Evolutionary conservation across 345 rosid species (phyloP), one percentile per base, ranked within the genome.

Genomic region (Limnanthes douglasii): DNA sequence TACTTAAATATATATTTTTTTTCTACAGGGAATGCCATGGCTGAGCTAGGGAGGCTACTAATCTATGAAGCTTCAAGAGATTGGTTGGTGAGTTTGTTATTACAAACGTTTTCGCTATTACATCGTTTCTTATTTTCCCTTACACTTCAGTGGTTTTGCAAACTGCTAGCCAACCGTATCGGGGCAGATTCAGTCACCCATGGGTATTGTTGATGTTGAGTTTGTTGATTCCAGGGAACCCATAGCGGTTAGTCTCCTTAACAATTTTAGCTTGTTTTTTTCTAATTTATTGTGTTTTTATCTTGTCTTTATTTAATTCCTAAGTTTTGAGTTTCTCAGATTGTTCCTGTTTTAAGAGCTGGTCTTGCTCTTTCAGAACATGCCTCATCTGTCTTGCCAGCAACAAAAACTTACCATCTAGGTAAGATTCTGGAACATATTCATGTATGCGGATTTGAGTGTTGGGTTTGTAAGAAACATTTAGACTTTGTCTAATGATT

Each of bases 221-320:
- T 83, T 88, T 59, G 55, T 88, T 40, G 90, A 88, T 62, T 93
- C 95, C n/a, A 71, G 86, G 46, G 81, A 78, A 57, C 95, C 95
- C 23, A 72, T 79, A 11, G 83, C 68, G 83, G 90, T 83, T 46
- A 39, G 84, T 65, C 16, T 28, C 41, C 38, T 11, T 5, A 1
- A 40, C 11, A 21, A 37, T 47, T 31, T 31, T 1, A 11, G 29
- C 0, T 11, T 37, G 18, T 21, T 12, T 31, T 57, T 24, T 41
- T 31, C 13, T 29, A 21, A 8, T 18, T 11, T 6, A 12, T 7
- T 11, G 18, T 31, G 8, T 17, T 51, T 42, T 31, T 34, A 8
- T 5, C 13, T 16, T 16, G 29, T 37, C n/a, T 8, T 24, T 8
- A 28, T 7, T 32, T 37, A 30, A 45, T 39, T 15, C 37, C 27